These are phyloP conservation scores for Podaxis mareebaensis DNA, from an alignment of 768 basidiomycete species.

Conservation along the genomic window DNA sequence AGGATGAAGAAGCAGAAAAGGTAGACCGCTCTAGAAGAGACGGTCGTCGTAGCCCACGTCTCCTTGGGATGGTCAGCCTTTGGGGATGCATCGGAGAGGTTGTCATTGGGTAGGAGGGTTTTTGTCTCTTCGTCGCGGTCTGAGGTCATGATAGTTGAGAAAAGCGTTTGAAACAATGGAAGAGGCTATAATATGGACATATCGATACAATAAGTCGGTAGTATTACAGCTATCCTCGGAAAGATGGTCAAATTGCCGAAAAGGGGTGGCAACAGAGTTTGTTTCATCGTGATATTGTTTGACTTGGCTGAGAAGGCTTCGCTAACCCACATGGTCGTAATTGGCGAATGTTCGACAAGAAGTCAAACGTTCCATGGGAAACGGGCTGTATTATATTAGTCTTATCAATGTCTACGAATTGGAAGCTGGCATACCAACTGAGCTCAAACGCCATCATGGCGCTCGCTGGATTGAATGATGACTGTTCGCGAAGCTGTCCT, in stretches of 20 bases:
- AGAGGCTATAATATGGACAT: constrained; percentile 7
- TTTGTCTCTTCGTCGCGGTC: constrained; percentile 11
- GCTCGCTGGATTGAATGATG: neutral
- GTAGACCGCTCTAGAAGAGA: constrained; percentile 2
- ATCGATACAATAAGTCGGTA: constrained; percentile 3
- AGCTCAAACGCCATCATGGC: constrained; percentile 1
- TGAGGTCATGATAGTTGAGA: constrained; percentile 5
- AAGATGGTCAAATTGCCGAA: neutral
- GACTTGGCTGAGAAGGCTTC: constrained; percentile 4
- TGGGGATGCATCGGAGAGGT: neutral
- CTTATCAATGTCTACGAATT: neutral
- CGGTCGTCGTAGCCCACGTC: neutral
- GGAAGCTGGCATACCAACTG: constrained; percentile 4
- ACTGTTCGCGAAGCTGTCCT: constrained; percentile 5
- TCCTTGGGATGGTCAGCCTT: neutral
- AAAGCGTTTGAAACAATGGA: neutral
- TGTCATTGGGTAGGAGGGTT: neutral
- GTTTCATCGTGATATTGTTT: constrained; percentile 1
- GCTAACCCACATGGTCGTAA: constrained; percentile 1
- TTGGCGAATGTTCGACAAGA: neutral
- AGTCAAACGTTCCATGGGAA: constrained; percentile 10
- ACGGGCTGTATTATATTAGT: constrained; percentile 8
- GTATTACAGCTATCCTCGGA: constrained; percentile 1
- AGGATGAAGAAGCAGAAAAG: constrained; percentile 8
- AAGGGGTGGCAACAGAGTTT: neutral